Evolutionary conservation across 1,284 basidiomycete species (phyloP).

Genomic region (Cutaneotrichosporon sp.): DNA sequence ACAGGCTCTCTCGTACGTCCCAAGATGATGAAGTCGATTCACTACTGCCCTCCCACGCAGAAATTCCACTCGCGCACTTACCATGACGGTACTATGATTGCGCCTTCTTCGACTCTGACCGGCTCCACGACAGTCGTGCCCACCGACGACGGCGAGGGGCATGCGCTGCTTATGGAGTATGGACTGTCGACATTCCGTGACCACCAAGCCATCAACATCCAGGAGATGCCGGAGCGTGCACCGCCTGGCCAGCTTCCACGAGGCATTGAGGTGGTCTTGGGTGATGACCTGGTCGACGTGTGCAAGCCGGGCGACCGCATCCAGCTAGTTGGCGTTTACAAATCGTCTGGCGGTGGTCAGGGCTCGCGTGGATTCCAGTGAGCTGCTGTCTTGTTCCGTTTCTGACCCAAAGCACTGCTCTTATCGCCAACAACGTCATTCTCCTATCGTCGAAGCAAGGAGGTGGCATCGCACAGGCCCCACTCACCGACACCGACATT

Average conservation of each 20-base stretch:
- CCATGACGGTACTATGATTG: constrained; percentile 83
- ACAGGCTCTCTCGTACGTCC: constrained; percentile 86
- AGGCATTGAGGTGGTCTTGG: constrained; percentile 90
- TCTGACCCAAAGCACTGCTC: constrained; percentile 63
- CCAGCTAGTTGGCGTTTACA: constrained; percentile 92
- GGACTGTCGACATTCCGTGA: constrained; percentile 90
- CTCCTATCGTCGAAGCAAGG: constrained; percentile 95
- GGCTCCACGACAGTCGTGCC: constrained; percentile 83
- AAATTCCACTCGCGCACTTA: constrained; percentile 86
- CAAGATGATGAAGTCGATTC: constrained; percentile 95
- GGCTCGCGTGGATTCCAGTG: constrained; percentile 90
- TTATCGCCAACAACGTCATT: constrained; percentile 93
- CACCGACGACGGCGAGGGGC: constrained; percentile 84
- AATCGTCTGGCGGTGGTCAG: constrained; percentile 77
- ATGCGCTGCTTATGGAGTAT: constrained; percentile 84
- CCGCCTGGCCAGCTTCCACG: constrained; percentile 94
- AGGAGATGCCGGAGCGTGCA: constrained; percentile 99
- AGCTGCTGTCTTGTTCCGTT: constrained; percentile 38
- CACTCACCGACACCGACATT: constrained; percentile 90
- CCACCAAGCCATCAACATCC: constrained; percentile 95
- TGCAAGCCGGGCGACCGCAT: constrained; percentile 98
- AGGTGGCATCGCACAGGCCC: constrained; percentile 89
- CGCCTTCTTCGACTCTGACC: constrained; percentile 52
- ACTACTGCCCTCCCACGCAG: constrained; percentile 83
- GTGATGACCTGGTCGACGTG: constrained; percentile 93